Conservation (phyloP, 768 basidiomycete genomes). For the Tulasnella calospora region DNA sequence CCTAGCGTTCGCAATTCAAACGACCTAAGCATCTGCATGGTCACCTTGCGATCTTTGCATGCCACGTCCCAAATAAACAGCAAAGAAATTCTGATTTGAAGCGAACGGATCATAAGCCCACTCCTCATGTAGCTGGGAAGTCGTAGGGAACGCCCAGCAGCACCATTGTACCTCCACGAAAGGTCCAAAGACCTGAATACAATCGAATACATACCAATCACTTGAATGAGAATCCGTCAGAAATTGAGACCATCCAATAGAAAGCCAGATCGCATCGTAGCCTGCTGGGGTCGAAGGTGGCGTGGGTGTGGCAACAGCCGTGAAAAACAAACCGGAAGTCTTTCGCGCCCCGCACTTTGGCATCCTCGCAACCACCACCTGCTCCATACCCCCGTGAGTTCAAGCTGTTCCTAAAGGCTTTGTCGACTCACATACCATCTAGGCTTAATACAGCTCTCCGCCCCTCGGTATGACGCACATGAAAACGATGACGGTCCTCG, state of each 20-base stretch:
- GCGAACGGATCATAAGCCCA: neutral
- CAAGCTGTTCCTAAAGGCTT: neutral
- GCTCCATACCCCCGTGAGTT: neutral
- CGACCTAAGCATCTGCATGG: constrained; percentile 29
- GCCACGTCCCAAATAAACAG: neutral
- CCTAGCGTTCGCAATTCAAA: constrained; percentile 57
- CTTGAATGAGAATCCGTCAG: neutral
- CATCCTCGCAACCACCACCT: neutral
- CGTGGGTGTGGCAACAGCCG: no score
- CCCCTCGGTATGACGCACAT: neutral
- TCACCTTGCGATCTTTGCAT: neutral
- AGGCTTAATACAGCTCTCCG: neutral
- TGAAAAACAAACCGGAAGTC: no score
- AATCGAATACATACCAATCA: neutral
- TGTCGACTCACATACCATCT: no score
- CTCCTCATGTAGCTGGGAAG: neutral
- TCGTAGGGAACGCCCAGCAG: neutral
- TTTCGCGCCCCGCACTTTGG: neutral
- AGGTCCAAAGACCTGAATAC: neutral
- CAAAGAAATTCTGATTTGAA: neutral
- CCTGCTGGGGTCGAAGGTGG: no score
- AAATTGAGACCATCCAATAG: neutral
- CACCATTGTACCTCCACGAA: neutral
- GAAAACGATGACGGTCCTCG: neutral
- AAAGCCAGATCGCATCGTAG: no score